Percentiles rank a stretch among this genome's conserved stretches.
Evolutionary conservation across 2,329 filamentous ascomycete genomes (phyloP).

Genomic region (Dactylellina haptotyla): DNA sequence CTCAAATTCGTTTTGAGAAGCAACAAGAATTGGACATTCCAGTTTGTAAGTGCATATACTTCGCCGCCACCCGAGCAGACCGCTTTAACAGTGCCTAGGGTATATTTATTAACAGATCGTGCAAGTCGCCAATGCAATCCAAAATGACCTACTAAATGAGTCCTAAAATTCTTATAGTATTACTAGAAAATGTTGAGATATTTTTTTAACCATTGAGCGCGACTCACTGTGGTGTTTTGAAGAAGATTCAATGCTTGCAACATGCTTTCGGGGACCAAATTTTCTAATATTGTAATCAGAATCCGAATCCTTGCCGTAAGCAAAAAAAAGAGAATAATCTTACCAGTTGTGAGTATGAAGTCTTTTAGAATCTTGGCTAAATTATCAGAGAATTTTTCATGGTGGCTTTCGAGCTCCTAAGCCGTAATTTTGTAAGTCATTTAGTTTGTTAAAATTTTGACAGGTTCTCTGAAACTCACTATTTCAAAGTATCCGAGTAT

Average conservation of each 20-base stretch:
- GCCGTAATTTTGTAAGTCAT: not conserved
- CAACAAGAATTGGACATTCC: constrained; percentile 12
- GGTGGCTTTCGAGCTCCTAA: too few relatives aligned
- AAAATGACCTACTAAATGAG: not conserved
- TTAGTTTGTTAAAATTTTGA: not conserved
- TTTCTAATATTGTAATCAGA: too few relatives aligned
- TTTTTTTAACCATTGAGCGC: too few relatives aligned
- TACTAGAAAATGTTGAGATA: too few relatives aligned
- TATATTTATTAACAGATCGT: not conserved
- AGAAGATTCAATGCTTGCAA: too few relatives aligned
- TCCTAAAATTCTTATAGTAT: not conserved
- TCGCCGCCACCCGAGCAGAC: constrained; percentile 30
- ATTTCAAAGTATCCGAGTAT: not conserved
- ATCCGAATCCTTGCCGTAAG: too few relatives aligned
- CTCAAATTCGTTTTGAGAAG: not conserved
- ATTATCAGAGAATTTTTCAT: not conserved
- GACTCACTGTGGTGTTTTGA: too few relatives aligned
- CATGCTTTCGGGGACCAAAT: too few relatives aligned
- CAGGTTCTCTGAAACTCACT: not conserved
- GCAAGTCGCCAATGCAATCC: not conserved
- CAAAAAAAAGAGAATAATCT: too few relatives aligned
- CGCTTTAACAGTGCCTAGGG: constrained; percentile 14
- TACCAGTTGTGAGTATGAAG: too few relatives aligned
- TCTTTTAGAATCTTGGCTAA: not conserved
- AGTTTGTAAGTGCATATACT: constrained; percentile 8